phyloP scores from a whole-genome alignment of 352 stramenopile species.

The Saprolegnia parasitica region DNA sequence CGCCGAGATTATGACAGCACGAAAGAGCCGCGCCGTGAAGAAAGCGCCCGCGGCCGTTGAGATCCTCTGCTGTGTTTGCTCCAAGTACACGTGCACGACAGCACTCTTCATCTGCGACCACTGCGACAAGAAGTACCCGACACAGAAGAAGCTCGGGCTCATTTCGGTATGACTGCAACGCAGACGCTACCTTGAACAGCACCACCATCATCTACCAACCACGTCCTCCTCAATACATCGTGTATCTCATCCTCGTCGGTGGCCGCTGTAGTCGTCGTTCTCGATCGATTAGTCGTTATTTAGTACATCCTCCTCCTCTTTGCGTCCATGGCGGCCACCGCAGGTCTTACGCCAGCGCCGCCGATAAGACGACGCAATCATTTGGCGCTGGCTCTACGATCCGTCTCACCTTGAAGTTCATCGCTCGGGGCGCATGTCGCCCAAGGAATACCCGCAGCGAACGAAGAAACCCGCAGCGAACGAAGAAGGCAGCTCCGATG shows the following conservation, averaged over 20 bases:
- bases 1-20: neutral
- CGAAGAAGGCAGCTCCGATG: too few species aligned
- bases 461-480: too few species aligned
- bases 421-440: neutral
- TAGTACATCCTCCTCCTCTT: neutral
- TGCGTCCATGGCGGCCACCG: neutral
- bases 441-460: neutral
- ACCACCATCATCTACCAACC: neutral
- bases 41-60: conserved; percentile 4
- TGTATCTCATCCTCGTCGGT: neutral
- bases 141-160: conserved; percentile 54
- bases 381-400: neutral
- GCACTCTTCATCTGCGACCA: conserved; percentile 60
- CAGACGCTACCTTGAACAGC: conserved; percentile 32
- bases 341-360: neutral
- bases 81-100: conserved; percentile 38
- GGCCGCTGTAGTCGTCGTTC: neutral
- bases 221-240: neutral
- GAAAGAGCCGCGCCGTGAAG: neutral
- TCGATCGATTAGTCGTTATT: conserved; percentile 2
- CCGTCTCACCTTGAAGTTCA: neutral
- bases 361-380: neutral
- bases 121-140: conserved; percentile 81
- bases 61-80: conserved; percentile 54
- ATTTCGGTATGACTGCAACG: conserved; percentile 34